Base-by-base conservation (phyloP, 768 basidiomycete species). In the Trametes cubensis region DNA sequence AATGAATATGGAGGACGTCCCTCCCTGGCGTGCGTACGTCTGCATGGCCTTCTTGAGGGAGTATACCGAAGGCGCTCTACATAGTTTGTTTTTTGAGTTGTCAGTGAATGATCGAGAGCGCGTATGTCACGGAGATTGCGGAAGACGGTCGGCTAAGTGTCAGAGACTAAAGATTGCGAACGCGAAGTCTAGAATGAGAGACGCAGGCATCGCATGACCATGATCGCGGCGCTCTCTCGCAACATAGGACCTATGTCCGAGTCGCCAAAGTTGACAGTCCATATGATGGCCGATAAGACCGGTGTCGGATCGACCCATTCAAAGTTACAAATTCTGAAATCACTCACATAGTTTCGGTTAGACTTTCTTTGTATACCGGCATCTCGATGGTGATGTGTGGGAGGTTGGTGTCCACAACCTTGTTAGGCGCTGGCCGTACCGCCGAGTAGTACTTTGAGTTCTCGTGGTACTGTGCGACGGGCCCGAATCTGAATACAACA, bases 11-110 rank as follows among this genome's bases (percentile, higher is more conserved):
- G 84, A 73, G 7, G 88, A 90, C 0, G 88, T 88, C 3, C 91
- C 92, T 50, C 93, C 92, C 72, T 95, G 92, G n/a, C 92, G 81
- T 6, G 92, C 92, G 70, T 94, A 93, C 14, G 90, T 90, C 72
- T 90, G 90, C 86, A 93, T 93, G 0, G 91, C 92, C 75, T 87
- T 88, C 75, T 92, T 92, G 63, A 87, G 76, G 0, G 88, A 93
- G 68, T 82, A 82, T 6, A 95, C 85, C 15, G 90, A 91, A 3
- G 88, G 90, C 7, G 85, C 70, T 58, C 90, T 92, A 69, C 6
- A 30, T 49, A 4, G 56, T 55, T 40, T 34, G 47, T n/a, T 1
- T 14, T 30, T 59, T 18, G n/a, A n/a, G n/a, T 3, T 14, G 44
- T 61, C 23, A 63, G 60, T 26, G 15, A 10, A 2, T 39, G 55